These are phyloP conservation scores for Colletotrichum simmondsii DNA, from an alignment of 2,329 filamentous ascomycete genomes.

Conservation along the genomic window DNA sequence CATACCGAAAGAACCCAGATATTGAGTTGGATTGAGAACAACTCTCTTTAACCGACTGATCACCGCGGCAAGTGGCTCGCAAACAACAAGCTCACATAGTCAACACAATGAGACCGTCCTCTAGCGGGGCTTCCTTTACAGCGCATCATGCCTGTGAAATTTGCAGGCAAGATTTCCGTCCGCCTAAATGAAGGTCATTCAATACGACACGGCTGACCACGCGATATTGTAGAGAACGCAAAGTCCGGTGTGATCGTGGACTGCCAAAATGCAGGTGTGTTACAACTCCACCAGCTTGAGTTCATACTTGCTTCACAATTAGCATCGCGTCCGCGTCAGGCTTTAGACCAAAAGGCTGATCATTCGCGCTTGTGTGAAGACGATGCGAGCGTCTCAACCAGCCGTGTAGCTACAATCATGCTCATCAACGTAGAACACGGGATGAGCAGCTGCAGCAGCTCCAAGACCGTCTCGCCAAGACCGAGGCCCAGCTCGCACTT, in stretches of 20 bases:
- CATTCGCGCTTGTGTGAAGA: background rate
- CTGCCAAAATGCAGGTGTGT: background rate
- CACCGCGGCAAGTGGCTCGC: no score
- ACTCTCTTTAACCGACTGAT: no score
- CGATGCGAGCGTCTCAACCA: background rate
- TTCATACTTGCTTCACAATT: background rate
- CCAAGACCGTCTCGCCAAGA: background rate
- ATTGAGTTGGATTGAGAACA: no score
- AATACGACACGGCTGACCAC: background rate
- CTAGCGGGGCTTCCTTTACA: background rate
- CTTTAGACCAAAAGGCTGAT: background rate
- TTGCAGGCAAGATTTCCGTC: background rate
- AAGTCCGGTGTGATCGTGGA: background rate
- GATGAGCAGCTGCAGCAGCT: background rate
- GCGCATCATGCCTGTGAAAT: background rate
- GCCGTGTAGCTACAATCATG: background rate
- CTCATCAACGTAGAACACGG: background rate
- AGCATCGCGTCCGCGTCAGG: background rate
- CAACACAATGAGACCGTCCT: no score
- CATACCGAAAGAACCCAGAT: no score
- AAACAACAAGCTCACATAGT: no score
- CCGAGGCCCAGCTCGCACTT: background rate
- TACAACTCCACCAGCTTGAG: background rate
- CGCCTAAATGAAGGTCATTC: background rate
- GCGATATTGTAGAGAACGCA: background rate